A percentile compares a stretch with the other conserved stretches of the same genome.
These are phyloP conservation scores for Lodderomyces parapsilosis DNA, from an alignment of 1,139 yeast genomes.

Conservation along the genomic window DNA sequence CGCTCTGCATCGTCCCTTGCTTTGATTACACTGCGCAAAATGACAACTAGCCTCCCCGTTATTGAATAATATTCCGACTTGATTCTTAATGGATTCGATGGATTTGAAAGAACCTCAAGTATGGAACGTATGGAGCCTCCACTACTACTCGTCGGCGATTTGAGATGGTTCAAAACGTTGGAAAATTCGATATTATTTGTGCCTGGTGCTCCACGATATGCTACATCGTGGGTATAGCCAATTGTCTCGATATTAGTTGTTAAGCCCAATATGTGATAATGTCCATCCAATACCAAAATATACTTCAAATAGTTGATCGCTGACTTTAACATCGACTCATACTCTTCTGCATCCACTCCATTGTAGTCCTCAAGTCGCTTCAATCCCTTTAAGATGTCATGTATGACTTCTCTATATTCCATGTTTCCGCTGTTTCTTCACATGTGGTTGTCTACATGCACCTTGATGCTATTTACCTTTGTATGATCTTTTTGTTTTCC, in stretches of 20 bases:
- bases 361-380: conserved; percentile 19
- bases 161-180: background rate
- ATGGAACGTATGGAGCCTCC: background rate
- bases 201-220: background rate
- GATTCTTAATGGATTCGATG: background rate
- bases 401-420: conserved; percentile 19
- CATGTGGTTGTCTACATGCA: background rate
- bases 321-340: conserved; percentile 17
- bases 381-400: conserved; percentile 22
- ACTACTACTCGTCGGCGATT: background rate
- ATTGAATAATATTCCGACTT: background rate
- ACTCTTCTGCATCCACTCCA: conserved; percentile 12
- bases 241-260: conserved; percentile 8
- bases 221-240: conserved; percentile 8
- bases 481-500: background rate
- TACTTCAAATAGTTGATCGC: conserved; percentile 15
- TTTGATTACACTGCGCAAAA: background rate
- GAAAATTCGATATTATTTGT: background rate
- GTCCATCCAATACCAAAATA: conserved; percentile 6
- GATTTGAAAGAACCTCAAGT: background rate
- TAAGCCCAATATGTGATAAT: conserved; percentile 2
- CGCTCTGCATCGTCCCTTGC: conserved; percentile 23
- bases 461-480: background rate
- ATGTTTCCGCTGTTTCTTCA: background rate
- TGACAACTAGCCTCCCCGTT: background rate